Conservation (phyloP, 192 early-diverging fungal genomes). For the Podochytrium sp. region DNA sequence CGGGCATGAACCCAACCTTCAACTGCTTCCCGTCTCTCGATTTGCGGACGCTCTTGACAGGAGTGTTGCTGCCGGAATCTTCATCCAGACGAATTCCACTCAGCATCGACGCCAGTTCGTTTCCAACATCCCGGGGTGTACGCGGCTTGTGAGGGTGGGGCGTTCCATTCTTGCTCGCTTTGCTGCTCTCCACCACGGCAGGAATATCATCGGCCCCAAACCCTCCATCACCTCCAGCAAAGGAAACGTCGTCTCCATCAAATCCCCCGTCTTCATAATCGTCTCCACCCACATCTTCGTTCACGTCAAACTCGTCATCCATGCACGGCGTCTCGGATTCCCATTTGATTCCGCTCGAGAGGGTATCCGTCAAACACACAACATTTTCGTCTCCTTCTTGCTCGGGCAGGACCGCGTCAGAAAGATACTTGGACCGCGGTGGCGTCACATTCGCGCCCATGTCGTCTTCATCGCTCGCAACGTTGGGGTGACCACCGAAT, state of each 20-base stretch:
- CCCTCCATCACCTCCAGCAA: neutral
- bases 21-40: slow-evolving; percentile 6
- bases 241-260: neutral
- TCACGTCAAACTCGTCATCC: neutral
- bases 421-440: slow-evolving; percentile 1
- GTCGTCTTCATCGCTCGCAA: neutral
- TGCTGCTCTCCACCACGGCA: neutral
- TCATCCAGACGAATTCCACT: neutral
- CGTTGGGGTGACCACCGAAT: neutral
- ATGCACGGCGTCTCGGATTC: neutral
- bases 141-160: neutral
- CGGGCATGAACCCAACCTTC: slow-evolving; percentile 6
- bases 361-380: neutral
- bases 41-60: slow-evolving; percentile 8
- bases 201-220: neutral
- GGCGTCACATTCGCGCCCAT: slow-evolving; percentile 10
- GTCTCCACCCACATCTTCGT: neutral
- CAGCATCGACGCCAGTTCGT: neutral
- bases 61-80: neutral
- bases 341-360: neutral
- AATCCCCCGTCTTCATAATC: neutral
- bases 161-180: neutral
- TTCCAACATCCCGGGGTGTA: neutral
- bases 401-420: neutral
- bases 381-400: neutral